Percentiles rank a stretch among this genome's conserved stretches.
Evolutionary conservation across 306 rosid genomes (phyloP).

Genomic region (Dryas drummondii): DNA sequence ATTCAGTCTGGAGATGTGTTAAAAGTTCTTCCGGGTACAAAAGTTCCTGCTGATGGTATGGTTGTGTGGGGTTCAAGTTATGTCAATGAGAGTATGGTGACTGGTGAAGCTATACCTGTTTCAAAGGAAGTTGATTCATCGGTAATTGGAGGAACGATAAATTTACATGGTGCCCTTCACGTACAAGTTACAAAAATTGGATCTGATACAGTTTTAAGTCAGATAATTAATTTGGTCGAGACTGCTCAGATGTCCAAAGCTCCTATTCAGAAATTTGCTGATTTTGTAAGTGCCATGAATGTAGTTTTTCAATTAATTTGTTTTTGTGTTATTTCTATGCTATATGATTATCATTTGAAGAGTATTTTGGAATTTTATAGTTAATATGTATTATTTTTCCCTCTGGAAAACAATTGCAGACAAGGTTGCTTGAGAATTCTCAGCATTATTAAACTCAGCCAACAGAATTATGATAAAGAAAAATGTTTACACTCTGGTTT

Average conservation of each 20-base stretch:
- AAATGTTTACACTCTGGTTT: neutral
- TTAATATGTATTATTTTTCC: neutral
- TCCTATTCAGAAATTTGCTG: conserved; percentile 99
- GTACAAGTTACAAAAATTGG: conserved; percentile 84
- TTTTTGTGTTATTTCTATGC: conserved; percentile 8
- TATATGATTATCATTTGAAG: neutral
- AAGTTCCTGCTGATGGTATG: conserved; percentile 87
- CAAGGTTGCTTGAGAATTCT: neutral
- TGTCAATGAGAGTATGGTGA: conserved; percentile 96
- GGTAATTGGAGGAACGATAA: conserved; percentile 93
- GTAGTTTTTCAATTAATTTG: conserved; percentile 6
- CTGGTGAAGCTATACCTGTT: conserved; percentile 87
- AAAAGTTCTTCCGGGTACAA: conserved; percentile 94
- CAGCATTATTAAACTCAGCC: neutral
- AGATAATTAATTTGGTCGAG: conserved; percentile 97
- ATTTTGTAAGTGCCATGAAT: conserved; percentile 69
- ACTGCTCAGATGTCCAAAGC: conserved; percentile 99
- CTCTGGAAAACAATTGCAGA: conserved; percentile 10
- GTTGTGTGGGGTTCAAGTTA: conserved; percentile 91
- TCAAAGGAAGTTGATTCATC: conserved; percentile 67
- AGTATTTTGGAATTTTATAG: neutral
- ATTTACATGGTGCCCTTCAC: conserved; percentile 84
- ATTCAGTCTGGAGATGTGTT: conserved; percentile 82
- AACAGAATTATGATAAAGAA: neutral
- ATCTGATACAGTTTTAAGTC: conserved; percentile 87